Percentiles rank a stretch among this genome's conserved stretches.
phyloP scores from a whole-genome alignment of 345 rosid genomes.

The Eucalyptus camaldulensis region DNA sequence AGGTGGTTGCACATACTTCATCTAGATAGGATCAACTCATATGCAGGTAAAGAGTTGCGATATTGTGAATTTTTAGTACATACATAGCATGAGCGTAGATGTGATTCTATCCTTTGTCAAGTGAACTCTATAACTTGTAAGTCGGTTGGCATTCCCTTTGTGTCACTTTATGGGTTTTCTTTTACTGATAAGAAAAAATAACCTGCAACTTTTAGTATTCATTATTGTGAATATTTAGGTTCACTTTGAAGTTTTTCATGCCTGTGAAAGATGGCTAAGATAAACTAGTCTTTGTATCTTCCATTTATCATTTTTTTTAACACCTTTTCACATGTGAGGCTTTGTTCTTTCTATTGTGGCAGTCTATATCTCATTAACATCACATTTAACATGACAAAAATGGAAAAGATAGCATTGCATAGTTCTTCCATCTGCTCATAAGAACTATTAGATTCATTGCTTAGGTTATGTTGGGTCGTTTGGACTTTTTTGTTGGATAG shows the following conservation, averaged over 20 bases:
- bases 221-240: neutral
- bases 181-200: neutral
- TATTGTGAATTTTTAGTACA: neutral
- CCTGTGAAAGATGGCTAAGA: neutral
- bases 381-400: neutral
- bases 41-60: conserved; percentile 52
- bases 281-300: neutral
- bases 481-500: neutral
- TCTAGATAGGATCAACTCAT: conserved; percentile 60
- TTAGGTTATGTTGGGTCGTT: neutral
- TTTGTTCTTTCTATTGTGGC: neutral
- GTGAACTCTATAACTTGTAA: neutral
- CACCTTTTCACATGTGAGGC: neutral
- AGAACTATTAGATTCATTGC: neutral
- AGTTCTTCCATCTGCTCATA: neutral
- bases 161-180: neutral
- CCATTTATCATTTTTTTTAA: neutral
- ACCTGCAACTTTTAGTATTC: neutral
- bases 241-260: neutral
- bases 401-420: neutral
- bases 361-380: neutral
- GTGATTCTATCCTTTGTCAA: neutral
- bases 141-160: neutral
- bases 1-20: conserved; percentile 63
- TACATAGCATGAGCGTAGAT: neutral